A percentile compares a stretch with the other conserved stretches of the same genome.
These are phyloP conservation scores for Corynespora cassiicola DNA, from an alignment of 2,329 filamentous ascomycete species.

Conservation along the genomic window DNA sequence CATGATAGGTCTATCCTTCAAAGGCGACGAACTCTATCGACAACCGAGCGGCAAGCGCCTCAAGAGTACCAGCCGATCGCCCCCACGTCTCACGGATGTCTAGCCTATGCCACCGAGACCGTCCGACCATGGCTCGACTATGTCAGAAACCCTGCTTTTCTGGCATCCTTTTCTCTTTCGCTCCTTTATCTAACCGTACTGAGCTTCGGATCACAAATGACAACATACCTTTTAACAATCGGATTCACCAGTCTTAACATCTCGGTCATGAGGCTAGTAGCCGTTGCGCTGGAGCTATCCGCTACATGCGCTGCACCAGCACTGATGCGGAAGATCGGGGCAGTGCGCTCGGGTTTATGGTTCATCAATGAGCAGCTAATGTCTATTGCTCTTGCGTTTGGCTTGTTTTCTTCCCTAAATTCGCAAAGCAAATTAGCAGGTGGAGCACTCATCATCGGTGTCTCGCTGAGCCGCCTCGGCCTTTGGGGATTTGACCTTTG, in stretches of 20 bases:
- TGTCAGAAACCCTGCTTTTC: constrained; percentile 61
- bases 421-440: constrained; percentile 27
- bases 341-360: constrained; percentile 73
- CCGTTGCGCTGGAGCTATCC: constrained; percentile 63
- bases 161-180: constrained; percentile 66
- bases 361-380: constrained; percentile 71
- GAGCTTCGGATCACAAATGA: constrained; percentile 62
- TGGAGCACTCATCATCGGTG: constrained; percentile 43
- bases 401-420: constrained; percentile 25
- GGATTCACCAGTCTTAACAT: constrained; percentile 61
- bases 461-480: constrained; percentile 50
- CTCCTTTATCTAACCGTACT: constrained; percentile 65
- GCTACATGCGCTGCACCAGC: constrained; percentile 67
- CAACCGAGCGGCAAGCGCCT: too few relatives aligned
- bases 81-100: neutral
- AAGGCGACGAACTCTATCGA: neutral
- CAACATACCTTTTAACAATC: constrained; percentile 65
- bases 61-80: too few relatives aligned
- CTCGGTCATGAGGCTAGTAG: constrained; percentile 60
- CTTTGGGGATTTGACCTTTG: constrained; percentile 57
- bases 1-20: too few relatives aligned
- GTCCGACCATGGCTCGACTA: constrained; percentile 50
- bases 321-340: constrained; percentile 57
- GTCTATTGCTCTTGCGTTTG: constrained; percentile 54
- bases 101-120: constrained; percentile 8